A percentile compares a stretch with the other conserved stretches of the same genome.
Evolutionary conservation across 768 basidiomycete genomes (phyloP).

Genomic region (Amanita rimosa): DNA sequence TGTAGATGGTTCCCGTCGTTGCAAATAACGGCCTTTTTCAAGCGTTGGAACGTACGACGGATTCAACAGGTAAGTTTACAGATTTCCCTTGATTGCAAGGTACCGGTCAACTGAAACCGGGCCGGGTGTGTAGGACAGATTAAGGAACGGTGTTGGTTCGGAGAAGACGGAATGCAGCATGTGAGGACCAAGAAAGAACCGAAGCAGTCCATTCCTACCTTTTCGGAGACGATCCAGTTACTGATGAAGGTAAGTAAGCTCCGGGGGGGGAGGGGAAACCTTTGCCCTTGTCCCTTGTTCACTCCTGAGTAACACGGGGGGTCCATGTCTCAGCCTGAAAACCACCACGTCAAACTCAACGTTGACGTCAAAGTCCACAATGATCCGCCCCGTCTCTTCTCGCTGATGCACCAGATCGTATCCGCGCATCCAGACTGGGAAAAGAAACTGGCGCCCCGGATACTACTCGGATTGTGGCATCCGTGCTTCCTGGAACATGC

Average conservation of each 20-base stretch:
- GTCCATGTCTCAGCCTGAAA: conserved; percentile 63
- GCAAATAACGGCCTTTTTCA: neutral
- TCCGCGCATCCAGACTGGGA: conserved; percentile 60
- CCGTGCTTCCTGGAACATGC: conserved; percentile 80
- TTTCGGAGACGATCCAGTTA: conserved; percentile 67
- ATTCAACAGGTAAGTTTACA: conserved; percentile 49
- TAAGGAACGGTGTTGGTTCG: conserved; percentile 61
- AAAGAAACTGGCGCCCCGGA: conserved; percentile 63
- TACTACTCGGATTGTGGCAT: conserved; percentile 83
- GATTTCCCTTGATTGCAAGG: neutral
- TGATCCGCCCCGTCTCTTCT: conserved; percentile 77
- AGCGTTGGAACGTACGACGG: conserved; percentile 76
- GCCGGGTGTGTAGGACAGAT: conserved; percentile 43
- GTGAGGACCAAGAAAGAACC: conserved; percentile 74
- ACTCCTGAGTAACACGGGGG: neutral
- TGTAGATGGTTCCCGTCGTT: conserved; percentile 8
- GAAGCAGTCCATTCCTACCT: conserved; percentile 82
- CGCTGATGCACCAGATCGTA: conserved; percentile 63
- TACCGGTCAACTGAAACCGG: conserved; percentile 11
- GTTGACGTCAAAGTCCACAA: conserved; percentile 94
- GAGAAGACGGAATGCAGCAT: conserved; percentile 61
- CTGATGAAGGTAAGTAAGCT: conserved; percentile 68
- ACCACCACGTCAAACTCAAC: conserved; percentile 67
- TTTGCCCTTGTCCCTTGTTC: too few species aligned
- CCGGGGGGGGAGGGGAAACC: too few species aligned